Base-by-base conservation (phyloP, 495 filamentous ascomycete genomes). In the Neurospora sp. region DNA sequence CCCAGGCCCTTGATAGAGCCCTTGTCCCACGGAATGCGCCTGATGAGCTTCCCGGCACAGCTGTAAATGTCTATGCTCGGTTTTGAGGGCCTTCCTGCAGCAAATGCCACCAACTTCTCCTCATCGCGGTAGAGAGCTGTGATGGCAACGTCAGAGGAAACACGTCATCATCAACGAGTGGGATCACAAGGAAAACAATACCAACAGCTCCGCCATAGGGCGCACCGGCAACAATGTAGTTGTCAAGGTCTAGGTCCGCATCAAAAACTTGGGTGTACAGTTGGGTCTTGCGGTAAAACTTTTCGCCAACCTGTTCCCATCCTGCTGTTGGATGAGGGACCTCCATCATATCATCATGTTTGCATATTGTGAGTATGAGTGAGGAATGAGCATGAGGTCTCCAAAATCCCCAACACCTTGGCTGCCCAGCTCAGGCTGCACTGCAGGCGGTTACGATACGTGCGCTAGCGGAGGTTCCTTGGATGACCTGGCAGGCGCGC, bases 181-280 rank as follows among this genome's bases (percentile, higher is more conserved):
- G 59, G 22, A 41, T 37, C 39, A 73, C 71, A 71, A 31, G 61
- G 48, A 11, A 39, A 39, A 39, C 7, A 42, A 31, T 90, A 97
- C 94, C 94, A 81, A 97, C 86, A 77, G 96, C 94, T 74, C 96
- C 96, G 76, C 92, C 93, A 80, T 94, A 97, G n/a, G 94, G 94
- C 78, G 96, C 96, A 74, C 94, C 96, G 42, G 89, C 90, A 77
- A 97, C 89, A 78, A 96, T 86, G 85, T 96, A 97, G 84, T 97
- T 95, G 81, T 97, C 95, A 78, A 99, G 87, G 83, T 99, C 94
- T 71, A 97, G 86, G 77, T 97, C 93, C 74, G 92, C 89, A 78
- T 94, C 92, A 82, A 98, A 98, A 76, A 99, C 86, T 74, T 89
- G 91, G 72, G 93, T 94, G 85, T 98, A 99, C 42, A 97, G 86